These are phyloP conservation scores for Trichoderma gamsii DNA, from an alignment of 495 filamentous ascomycete genomes.

Conservation along the genomic window DNA sequence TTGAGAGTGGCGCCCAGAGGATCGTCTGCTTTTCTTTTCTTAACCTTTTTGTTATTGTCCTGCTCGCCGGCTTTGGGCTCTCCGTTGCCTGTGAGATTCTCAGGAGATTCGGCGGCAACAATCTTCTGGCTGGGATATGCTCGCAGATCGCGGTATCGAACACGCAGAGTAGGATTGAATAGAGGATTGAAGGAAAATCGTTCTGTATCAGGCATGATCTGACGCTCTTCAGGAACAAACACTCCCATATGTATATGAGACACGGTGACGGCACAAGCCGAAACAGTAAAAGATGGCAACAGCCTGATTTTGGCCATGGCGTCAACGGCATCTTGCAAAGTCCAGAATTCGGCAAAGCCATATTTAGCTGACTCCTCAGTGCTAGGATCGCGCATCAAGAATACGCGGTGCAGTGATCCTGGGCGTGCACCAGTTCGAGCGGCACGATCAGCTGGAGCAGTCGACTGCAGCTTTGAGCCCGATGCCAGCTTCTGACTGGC, in stretches of 20 bases:
- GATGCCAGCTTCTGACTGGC: slow-evolving; percentile 34
- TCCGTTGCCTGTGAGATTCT: slow-evolving; percentile 12
- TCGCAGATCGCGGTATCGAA: slow-evolving; percentile 82
- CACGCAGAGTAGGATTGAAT: slow-evolving; percentile 59
- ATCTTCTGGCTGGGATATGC: slow-evolving; percentile 65
- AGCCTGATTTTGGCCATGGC: slow-evolving; percentile 69
- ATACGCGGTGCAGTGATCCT: slow-evolving; percentile 67
- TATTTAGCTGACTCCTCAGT: slow-evolving; percentile 78
- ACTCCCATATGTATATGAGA: slow-evolving; percentile 84
- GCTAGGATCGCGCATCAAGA: slow-evolving; percentile 70
- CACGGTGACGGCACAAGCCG: slow-evolving; percentile 65
- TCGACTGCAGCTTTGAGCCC: slow-evolving; percentile 58
- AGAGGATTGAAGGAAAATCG: slow-evolving; percentile 68
- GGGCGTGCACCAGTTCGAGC: slow-evolving; percentile 66
- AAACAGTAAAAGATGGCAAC: slow-evolving; percentile 78
- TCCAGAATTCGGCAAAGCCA: slow-evolving; percentile 87
- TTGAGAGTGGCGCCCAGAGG: slow-evolving; percentile 44
- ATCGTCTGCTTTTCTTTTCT: slow-evolving; percentile 62
- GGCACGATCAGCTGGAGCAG: slow-evolving; percentile 66
- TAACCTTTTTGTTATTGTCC: slow-evolving; percentile 49
- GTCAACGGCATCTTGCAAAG: slow-evolving; percentile 65
- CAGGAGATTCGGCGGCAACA: slow-evolving; percentile 48
- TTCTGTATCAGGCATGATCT: slow-evolving; percentile 42
- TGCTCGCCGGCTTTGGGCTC: slow-evolving; percentile 20
- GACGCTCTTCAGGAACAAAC: slow-evolving; percentile 69